phyloP scores from a whole-genome alignment of 148 eudicot genomes.

The Dianthus caryophyllus region DNA sequence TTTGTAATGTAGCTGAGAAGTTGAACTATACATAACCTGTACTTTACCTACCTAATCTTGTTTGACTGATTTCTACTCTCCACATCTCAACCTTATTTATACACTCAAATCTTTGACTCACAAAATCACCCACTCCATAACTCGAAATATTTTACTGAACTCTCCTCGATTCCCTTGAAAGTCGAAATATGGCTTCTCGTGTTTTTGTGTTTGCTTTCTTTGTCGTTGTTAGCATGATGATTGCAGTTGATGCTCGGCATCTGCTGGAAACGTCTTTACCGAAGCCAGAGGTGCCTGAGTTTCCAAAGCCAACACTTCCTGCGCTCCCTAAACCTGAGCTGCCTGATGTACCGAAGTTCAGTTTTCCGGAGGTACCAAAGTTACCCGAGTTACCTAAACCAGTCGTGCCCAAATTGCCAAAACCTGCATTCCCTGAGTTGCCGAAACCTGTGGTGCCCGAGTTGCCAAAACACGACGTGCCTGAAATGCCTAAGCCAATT shows the following conservation, averaged over 20 bases:
- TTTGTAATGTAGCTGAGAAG: conserved; percentile 22
- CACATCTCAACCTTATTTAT: conserved; percentile 10
- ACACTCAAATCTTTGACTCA: not conserved
- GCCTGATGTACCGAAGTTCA: conserved; percentile 13
- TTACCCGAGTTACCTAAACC: too few species aligned
- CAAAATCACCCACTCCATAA: not conserved
- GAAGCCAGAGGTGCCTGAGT: conserved; percentile 11
- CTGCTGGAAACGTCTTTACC: conserved; percentile 13
- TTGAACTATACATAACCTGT: conserved; percentile 23
- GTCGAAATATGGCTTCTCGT: conserved; percentile 20
- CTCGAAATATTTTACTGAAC: not conserved
- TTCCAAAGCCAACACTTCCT: not conserved
- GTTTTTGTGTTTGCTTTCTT: not conserved
- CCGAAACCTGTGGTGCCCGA: conserved; percentile 16
- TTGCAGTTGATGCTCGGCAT: conserved; percentile 15
- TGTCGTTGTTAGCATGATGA: conserved; percentile 16
- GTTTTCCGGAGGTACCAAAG: conserved; percentile 3
- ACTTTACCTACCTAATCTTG: conserved; percentile 13
- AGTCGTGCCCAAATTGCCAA: not conserved
- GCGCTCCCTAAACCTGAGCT: not conserved
- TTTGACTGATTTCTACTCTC: not conserved
- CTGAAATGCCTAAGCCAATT: not conserved
- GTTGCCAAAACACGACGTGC: conserved; percentile 8
- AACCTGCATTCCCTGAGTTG: not conserved
- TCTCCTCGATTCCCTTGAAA: not conserved